These are phyloP conservation scores for Tinospora cordifolia DNA, from an alignment of 164 flowering plant species.

Conservation along the genomic window DNA sequence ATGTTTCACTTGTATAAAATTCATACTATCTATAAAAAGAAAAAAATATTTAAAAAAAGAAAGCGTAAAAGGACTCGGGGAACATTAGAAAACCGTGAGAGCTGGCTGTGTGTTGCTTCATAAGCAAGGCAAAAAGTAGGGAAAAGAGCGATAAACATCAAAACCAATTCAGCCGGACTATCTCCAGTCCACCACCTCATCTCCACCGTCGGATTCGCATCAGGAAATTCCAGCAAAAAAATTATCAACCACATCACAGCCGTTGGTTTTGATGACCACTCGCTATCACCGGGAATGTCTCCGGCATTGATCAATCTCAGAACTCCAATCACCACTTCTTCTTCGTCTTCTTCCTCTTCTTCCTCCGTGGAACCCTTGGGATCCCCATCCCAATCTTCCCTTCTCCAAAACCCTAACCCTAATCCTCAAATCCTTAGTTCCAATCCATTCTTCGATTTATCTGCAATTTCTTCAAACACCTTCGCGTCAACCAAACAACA, in stretches of 20 bases:
- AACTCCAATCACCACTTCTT: constrained; percentile 8
- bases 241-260: not conserved
- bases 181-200: not conserved
- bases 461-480: constrained; percentile 6
- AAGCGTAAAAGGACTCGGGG: too few species aligned
- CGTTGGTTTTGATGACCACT: constrained; percentile 8
- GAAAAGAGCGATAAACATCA: not conserved
- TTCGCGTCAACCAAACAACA: constrained; percentile 1
- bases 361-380: too few species aligned
- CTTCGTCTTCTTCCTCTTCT: too few species aligned
- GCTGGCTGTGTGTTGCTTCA: not conserved
- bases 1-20: too few species aligned
- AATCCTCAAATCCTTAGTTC: constrained; percentile 14
- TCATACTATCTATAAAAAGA: too few species aligned
- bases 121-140: not conserved
- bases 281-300: constrained; percentile 14
- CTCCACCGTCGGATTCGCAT: not conserved
- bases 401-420: constrained; percentile 24
- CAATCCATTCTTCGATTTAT: not conserved
- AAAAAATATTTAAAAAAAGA: too few species aligned
- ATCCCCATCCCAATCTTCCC: constrained; percentile 6
- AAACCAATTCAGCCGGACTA: not conserved
- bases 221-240: too few species aligned
- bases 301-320: constrained; percentile 18
- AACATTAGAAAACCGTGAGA: too few species aligned